These are phyloP conservation scores for Metschnikowia cubensis DNA, from an alignment of 805 yeast genomes.

Conservation along the genomic window DNA sequence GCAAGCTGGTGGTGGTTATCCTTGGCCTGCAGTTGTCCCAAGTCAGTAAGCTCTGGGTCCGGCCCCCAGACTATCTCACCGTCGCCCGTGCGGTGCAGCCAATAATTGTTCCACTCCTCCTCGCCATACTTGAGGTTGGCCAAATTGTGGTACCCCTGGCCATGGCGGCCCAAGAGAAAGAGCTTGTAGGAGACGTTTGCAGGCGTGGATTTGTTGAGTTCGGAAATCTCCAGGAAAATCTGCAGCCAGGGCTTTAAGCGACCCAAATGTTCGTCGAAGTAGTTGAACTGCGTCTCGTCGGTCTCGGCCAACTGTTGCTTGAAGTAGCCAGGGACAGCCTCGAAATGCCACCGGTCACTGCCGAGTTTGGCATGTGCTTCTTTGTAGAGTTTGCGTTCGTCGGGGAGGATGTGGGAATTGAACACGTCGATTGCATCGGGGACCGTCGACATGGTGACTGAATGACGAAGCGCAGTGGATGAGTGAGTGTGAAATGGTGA, in stretches of 20 bases:
- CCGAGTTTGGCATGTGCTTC: slow-evolving; percentile 7
- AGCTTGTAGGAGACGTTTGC: slow-evolving; percentile 39
- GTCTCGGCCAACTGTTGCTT: slow-evolving; percentile 41
- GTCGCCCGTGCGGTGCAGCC: slow-evolving; percentile 43
- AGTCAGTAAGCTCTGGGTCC: slow-evolving; percentile 47
- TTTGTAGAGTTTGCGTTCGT: slow-evolving; percentile 19
- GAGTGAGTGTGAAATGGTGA: too few species aligned
- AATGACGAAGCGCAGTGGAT: too few species aligned
- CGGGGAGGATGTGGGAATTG: slow-evolving; percentile 25
- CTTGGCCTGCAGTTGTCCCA: slow-evolving; percentile 43
- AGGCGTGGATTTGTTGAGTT: slow-evolving; percentile 30
- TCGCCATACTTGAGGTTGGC: slow-evolving; percentile 46
- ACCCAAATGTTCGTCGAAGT: slow-evolving; percentile 44
- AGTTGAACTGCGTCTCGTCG: slow-evolving; percentile 40
- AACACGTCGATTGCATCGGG: slow-evolving; percentile 26
- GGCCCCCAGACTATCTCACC: slow-evolving; percentile 49
- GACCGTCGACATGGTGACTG: slow-evolving; percentile 14
- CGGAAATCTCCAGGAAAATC: slow-evolving; percentile 21
- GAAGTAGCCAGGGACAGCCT: slow-evolving; percentile 41
- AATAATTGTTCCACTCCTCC: slow-evolving; percentile 42
- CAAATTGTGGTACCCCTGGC: slow-evolving; percentile 51
- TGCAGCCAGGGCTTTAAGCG: slow-evolving; percentile 24
- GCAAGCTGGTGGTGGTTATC: slow-evolving; percentile 42
- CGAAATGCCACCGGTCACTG: slow-evolving; percentile 36
- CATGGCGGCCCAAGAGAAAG: slow-evolving; percentile 49